phyloP scores from a whole-genome alignment of 169 alveolate species.

The Theileria annulata region DNA sequence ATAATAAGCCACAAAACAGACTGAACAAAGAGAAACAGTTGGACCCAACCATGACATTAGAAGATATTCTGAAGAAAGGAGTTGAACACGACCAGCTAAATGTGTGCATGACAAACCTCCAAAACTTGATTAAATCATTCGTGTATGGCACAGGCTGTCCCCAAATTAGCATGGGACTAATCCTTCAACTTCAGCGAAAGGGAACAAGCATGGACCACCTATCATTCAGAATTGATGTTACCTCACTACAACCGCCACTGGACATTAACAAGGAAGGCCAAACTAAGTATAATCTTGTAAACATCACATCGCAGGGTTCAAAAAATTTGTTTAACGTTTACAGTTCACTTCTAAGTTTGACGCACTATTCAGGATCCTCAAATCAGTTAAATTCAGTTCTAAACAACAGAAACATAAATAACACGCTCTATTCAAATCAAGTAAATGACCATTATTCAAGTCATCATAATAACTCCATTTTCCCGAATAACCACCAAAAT shows the following conservation, averaged over 20 bases:
- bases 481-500: background rate
- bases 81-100: constrained; percentile 63
- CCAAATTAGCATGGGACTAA: constrained; percentile 74
- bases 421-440: constrained; percentile 7
- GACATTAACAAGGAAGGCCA: constrained; percentile 63
- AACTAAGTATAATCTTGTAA: constrained; percentile 67
- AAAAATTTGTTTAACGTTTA: constrained; percentile 62
- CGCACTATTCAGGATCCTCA: constrained; percentile 26
- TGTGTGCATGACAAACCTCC: constrained; percentile 31
- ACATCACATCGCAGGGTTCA: constrained; percentile 47
- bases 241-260: constrained; percentile 81
- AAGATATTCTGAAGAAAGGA: constrained; percentile 49
- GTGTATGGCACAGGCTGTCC: constrained; percentile 70
- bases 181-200: constrained; percentile 82
- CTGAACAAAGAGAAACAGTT: constrained; percentile 54
- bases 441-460: background rate
- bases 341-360: constrained; percentile 37
- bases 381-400: background rate
- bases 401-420: background rate
- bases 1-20: constrained; percentile 61
- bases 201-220: constrained; percentile 86
- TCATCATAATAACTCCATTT: background rate
- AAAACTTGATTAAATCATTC: constrained; percentile 39
- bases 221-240: constrained; percentile 72
- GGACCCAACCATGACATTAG: constrained; percentile 21